phyloP scores from a whole-genome alignment of 352 stramenopile species.

The Phytophthora citrophthora region DNA sequence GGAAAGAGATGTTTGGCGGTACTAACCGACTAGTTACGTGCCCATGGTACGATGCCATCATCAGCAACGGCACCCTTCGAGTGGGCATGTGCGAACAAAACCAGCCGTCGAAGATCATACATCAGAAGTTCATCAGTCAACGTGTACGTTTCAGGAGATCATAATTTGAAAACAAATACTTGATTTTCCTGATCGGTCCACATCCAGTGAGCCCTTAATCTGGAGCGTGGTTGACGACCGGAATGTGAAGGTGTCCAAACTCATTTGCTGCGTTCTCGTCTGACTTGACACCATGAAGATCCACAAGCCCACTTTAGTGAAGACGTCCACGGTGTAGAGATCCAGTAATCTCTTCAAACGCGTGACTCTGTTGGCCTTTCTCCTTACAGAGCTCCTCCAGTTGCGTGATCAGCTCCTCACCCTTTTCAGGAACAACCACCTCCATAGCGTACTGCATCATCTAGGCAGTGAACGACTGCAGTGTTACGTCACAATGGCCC shows the following conservation, averaged over 20 bases:
- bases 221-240: slow-evolving; percentile 51
- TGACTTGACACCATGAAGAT: slow-evolving; percentile 54
- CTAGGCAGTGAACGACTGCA: slow-evolving; percentile 85
- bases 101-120: slow-evolving; percentile 29
- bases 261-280: slow-evolving; percentile 40
- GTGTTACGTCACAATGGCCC: slow-evolving; percentile 80
- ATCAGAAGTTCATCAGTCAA: slow-evolving; percentile 39
- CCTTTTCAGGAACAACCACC: slow-evolving; percentile 49
- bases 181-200: slow-evolving; percentile 2
- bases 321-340: slow-evolving; percentile 72
- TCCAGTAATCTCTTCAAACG: slow-evolving; percentile 59
- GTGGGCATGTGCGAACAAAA: too few species aligned
- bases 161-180: too few species aligned
- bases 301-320: slow-evolving; percentile 73
- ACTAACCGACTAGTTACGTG: too few species aligned
- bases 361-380: not conserved
- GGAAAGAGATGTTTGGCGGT: not conserved
- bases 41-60: too few species aligned
- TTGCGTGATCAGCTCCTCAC: slow-evolving; percentile 38
- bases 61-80: too few species aligned
- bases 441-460: slow-evolving; percentile 72
- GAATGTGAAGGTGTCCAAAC: slow-evolving; percentile 54
- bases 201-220: slow-evolving; percentile 44
- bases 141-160: slow-evolving; percentile 3
- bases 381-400: slow-evolving; percentile 32